These are phyloP conservation scores for Sambucus nigra DNA, from an alignment of 129 eudicot species.

Conservation along the genomic window DNA sequence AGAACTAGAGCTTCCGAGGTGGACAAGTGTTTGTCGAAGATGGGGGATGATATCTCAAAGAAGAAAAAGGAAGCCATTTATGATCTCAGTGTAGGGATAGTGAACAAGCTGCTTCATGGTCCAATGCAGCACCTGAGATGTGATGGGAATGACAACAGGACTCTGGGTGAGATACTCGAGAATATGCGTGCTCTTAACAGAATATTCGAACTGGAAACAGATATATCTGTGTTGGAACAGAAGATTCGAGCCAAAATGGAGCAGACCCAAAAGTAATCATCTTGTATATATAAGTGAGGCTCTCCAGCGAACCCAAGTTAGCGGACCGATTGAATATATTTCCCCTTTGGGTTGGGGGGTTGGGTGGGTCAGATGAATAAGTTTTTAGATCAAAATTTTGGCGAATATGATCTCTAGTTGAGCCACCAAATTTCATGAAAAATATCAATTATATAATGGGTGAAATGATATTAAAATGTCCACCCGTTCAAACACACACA, in stretches of 20 bases:
- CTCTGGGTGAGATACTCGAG: constrained; percentile 52
- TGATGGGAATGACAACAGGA: constrained; percentile 50
- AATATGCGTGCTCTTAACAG: constrained; percentile 82
- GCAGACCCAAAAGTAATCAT: constrained; percentile 32
- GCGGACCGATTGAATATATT: no score
- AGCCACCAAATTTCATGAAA: no score
- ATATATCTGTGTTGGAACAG: constrained; percentile 51
- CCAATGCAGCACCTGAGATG: constrained; percentile 89
- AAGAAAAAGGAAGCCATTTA: constrained; percentile 53
- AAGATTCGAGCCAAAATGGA: constrained; percentile 71
- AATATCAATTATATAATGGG: no score
- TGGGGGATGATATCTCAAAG: constrained; percentile 50
- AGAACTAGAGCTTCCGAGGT: constrained; percentile 71
- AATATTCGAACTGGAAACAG: constrained; percentile 58
- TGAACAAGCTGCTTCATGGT: constrained; percentile 84
- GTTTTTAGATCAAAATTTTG: no score
- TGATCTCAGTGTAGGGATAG: constrained; percentile 61
- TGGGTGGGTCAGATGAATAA: no score
- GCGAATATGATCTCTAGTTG: no score
- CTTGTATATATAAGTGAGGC: neutral
- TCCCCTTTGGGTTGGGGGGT: no score
- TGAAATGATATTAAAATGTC: no score
- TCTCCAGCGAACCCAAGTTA: no score
- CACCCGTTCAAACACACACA: no score
- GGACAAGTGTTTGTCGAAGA: constrained; percentile 66